Conservation (phyloP, 2,329 filamentous ascomycete genomes). For the Botrytis squamosa region DNA sequence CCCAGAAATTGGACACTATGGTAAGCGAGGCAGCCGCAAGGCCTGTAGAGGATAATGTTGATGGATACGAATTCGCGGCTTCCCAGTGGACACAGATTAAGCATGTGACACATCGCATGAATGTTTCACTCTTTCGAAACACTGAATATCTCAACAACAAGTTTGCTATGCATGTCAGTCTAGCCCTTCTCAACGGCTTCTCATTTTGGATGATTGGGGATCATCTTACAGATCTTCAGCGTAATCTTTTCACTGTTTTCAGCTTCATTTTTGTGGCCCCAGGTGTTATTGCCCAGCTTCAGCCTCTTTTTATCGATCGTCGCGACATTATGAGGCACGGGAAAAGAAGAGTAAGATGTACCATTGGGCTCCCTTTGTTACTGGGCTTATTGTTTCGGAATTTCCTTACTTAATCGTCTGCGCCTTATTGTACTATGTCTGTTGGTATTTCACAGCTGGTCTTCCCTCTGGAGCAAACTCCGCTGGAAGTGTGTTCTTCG, state of each 20-base stretch:
- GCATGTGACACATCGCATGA: constrained; percentile 33
- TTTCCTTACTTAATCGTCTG: constrained; percentile 47
- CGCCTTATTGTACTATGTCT: constrained; percentile 47
- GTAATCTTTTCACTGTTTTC: constrained; percentile 59
- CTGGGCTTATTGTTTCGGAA: constrained; percentile 49
- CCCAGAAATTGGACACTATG: constrained; percentile 58
- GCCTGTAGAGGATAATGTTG: constrained; percentile 39
- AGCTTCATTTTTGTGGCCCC: constrained; percentile 63
- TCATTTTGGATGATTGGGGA: constrained; percentile 60
- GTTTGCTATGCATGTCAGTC: constrained; percentile 51
- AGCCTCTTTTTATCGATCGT: constrained; percentile 56
- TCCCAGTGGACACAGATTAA: constrained; percentile 47
- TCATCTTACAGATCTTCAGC: constrained; percentile 52
- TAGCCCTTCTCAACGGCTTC: constrained; percentile 60
- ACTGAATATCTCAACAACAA: constrained; percentile 54
- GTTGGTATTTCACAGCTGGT: constrained; percentile 60
- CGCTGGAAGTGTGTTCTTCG: constrained; percentile 52
- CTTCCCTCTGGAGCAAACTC: constrained; percentile 46
- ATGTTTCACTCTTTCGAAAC: constrained; percentile 61
- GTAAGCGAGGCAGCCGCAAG: constrained; percentile 47
- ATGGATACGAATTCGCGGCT: constrained; percentile 52
- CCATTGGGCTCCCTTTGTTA: constrained; percentile 59
- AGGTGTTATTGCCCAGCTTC: constrained; percentile 56
- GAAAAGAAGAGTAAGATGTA: constrained; percentile 63
- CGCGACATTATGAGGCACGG: constrained; percentile 57